Evolutionary conservation across 2,329 filamentous ascomycete species (phyloP), one percentile per base, ranked within the genome.

Genomic region (Pseudogymnoascus sp.): DNA sequence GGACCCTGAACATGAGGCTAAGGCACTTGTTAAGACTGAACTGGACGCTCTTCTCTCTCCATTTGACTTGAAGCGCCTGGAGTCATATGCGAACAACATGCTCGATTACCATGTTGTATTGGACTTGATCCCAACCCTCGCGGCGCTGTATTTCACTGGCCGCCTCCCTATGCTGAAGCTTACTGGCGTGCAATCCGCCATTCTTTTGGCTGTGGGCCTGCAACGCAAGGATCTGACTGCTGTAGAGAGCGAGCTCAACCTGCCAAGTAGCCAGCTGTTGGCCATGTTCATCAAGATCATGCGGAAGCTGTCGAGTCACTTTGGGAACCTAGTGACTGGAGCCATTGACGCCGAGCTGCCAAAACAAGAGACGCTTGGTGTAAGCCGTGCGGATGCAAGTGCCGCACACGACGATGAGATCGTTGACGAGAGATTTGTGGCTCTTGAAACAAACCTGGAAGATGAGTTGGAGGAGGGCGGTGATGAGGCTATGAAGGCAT

Each of bases 271-370:
- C 51, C 95, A 97, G 77, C 79, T 97, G 3, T 81, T 99, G 66
- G 93, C 93, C 66, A 96, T 97, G 89, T 97, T 99, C 76, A 91
- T 96, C 75, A 99, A 99, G 80, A 89, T 96, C 66, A 83, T 97
- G 65, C 86, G 92, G 68, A 97, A 97, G 78, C 83, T 96, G 40
- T 89, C 89, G 2, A 81, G 83, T 2, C 85, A 93, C 73, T 95
- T 99, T 76, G 84, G 86, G 34, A 79, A 81, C 3, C 77, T 97
- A 0, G 82, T 97, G 2, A 85, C 91, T 45, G 86, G 85, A 3
- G 91, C 90, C 0, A 87, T 88, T 10, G 87, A 85, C 63, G 84
- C 86, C 1, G 80, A 85, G 57, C 78, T 93, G 70, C 88, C 88
- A 3, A 77, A 79, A 51, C 75, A 81, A 2, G 80, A 83, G 68